Conservation (phyloP, 2,329 filamentous ascomycete genomes). For the Acephala macrosclerotiorum region DNA sequence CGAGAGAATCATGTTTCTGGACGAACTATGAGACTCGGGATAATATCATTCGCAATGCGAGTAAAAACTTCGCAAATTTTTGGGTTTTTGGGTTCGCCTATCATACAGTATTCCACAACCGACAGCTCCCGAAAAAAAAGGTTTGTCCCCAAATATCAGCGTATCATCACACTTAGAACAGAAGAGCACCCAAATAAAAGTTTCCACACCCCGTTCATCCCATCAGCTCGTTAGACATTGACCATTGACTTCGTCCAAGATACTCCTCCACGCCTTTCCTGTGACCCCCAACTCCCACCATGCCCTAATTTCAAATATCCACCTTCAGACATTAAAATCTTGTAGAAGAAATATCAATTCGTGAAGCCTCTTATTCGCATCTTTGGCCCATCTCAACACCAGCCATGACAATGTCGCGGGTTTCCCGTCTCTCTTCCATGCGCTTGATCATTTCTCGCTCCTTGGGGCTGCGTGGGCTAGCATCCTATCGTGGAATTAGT, state of each 20-base stretch:
- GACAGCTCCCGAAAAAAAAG: constrained; percentile 14
- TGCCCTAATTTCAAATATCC: constrained; percentile 17
- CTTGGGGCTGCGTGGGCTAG: constrained; percentile 62
- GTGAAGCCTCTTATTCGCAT: constrained; percentile 27
- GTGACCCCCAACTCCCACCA: constrained; percentile 16
- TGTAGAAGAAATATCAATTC: constrained; percentile 25
- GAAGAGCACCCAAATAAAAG: constrained; percentile 24
- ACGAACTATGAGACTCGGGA: constrained; percentile 2
- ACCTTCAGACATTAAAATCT: constrained; percentile 29
- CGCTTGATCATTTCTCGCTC: constrained; percentile 65
- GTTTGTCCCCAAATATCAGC: constrained; percentile 19
- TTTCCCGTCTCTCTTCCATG: constrained; percentile 55
- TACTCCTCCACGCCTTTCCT: constrained; percentile 9
- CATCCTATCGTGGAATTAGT: constrained; percentile 47
- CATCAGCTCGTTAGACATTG: constrained; percentile 23
- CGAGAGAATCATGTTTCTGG: constrained; percentile 6
- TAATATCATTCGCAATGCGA: constrained; percentile 6
- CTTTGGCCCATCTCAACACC: constrained; percentile 30
- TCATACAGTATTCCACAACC: constrained; percentile 23
- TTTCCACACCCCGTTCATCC: constrained; percentile 15
- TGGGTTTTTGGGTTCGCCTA: constrained; percentile 11
- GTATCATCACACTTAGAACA: constrained; percentile 20
- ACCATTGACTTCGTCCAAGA: constrained; percentile 9
- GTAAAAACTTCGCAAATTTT: constrained; percentile 9
- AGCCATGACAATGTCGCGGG: constrained; percentile 38